Conservation (phyloP, 2,329 filamentous ascomycete species). For the Emergomyces africanus region DNA sequence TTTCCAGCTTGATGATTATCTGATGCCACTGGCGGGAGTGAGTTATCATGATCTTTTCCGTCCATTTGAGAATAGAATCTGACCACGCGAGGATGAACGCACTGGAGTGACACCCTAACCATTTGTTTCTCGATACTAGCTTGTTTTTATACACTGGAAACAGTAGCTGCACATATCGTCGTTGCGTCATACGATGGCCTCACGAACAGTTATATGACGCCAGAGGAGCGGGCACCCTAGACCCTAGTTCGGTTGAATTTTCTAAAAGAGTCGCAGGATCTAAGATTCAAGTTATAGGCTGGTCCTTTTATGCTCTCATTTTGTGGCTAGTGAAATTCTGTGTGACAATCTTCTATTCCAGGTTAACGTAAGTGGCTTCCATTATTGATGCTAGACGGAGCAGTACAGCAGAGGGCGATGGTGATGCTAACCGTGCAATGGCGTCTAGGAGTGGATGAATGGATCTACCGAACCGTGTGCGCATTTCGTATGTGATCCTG, state of each 20-base stretch:
- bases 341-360: constrained; percentile 44
- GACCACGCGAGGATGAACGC: not conserved
- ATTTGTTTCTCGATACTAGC: constrained; percentile 17
- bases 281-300: constrained; percentile 41
- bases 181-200: constrained; percentile 38
- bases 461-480: constrained; percentile 34
- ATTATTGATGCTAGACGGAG: not conserved
- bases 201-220: constrained; percentile 46
- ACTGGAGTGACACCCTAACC: not conserved
- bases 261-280: constrained; percentile 39
- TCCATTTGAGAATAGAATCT: not conserved
- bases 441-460: constrained; percentile 24
- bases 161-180: constrained; percentile 37
- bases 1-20: constrained; percentile 47
- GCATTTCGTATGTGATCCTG: constrained; percentile 40
- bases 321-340: constrained; percentile 44
- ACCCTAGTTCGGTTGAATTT: constrained; percentile 35
- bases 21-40: constrained; percentile 45
- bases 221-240: constrained; percentile 35
- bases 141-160: constrained; percentile 41
- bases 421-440: not conserved
- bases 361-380: constrained; percentile 33
- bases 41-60: constrained; percentile 12
- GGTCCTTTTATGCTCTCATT: constrained; percentile 41
- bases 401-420: not conserved